Percentiles rank a stretch among this genome's conserved stretches.
Evolutionary conservation across 108 stramenopile genomes (phyloP).

Genomic region (Skeletonema potamos): DNA sequence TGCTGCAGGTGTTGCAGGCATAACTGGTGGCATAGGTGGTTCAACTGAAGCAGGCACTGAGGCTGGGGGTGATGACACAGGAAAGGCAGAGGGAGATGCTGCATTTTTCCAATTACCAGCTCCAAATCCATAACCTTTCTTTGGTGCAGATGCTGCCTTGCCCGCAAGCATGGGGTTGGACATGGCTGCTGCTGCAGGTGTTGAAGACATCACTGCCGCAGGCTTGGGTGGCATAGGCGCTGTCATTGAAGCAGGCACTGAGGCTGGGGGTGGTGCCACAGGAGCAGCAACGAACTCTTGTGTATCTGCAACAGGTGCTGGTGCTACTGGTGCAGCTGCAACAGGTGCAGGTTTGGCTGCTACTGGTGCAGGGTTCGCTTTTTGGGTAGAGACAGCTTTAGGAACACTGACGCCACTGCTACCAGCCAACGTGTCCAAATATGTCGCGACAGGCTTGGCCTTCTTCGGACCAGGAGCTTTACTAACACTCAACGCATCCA

Average conservation of each 20-base stretch:
- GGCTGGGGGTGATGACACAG: not conserved
- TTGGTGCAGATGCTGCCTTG: not conserved
- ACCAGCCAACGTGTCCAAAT: slow-evolving; percentile 25
- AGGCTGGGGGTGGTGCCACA: not conserved
- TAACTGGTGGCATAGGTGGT: not conserved
- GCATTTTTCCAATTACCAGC: too few relatives aligned
- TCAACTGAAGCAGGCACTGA: not conserved
- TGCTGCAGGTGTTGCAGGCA: not conserved
- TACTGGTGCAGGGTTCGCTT: too few relatives aligned
- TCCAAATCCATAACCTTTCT: not conserved
- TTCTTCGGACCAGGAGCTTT: slow-evolving; percentile 22
- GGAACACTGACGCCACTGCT: not conserved
- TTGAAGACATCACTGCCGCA: not conserved
- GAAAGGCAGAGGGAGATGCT: too few relatives aligned
- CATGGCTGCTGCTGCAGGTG: not conserved
- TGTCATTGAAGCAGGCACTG: not conserved
- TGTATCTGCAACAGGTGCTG: too few relatives aligned
- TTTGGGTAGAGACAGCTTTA: not conserved
- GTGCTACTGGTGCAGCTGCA: not conserved
- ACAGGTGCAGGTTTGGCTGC: not conserved
- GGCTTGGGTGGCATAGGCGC: not conserved
- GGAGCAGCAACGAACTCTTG: too few relatives aligned
- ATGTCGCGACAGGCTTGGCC: slow-evolving; percentile 34
- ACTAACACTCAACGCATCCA: slow-evolving; percentile 28
- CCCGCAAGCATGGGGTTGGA: not conserved